Percentiles rank a stretch among this genome's conserved stretches.
phyloP scores from a whole-genome alignment of 768 basidiomycete species.

The Rhizopogon salebrosus region DNA sequence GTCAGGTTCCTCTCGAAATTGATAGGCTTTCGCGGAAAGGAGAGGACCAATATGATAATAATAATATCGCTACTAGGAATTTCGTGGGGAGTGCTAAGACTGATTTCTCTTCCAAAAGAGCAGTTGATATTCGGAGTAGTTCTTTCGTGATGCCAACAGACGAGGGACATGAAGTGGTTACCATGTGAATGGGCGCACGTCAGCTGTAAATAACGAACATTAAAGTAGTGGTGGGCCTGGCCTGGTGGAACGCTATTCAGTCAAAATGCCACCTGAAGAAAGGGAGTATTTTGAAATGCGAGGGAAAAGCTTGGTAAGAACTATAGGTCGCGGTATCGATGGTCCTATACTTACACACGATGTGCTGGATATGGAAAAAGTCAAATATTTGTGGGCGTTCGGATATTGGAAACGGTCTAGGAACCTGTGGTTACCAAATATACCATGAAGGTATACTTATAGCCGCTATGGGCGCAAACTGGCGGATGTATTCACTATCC shows the following conservation, averaged over 20 bases:
- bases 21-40: slow-evolving; percentile 30
- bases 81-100: background rate
- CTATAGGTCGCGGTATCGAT: slow-evolving; percentile 21
- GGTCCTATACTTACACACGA: slow-evolving; percentile 7
- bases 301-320: slow-evolving; percentile 12
- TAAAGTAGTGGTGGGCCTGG: background rate
- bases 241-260: slow-evolving; percentile 10
- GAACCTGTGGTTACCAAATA: slow-evolving; percentile 19
- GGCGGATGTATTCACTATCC: slow-evolving; percentile 16
- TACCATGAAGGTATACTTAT: slow-evolving; percentile 21
- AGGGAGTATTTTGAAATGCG: slow-evolving; percentile 6
- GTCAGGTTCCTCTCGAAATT: slow-evolving; percentile 18
- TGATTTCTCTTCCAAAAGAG: background rate
- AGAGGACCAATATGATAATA: slow-evolving; percentile 14
- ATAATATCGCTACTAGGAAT: slow-evolving; percentile 11
- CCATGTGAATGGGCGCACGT: slow-evolving; percentile 16
- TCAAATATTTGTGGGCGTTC: slow-evolving; percentile 16
- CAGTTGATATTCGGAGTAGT: background rate
- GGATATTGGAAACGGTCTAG: slow-evolving; percentile 25
- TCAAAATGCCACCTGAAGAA: slow-evolving; percentile 9
- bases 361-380: slow-evolving; percentile 2
- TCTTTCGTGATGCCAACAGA: background rate
- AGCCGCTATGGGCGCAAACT: slow-evolving; percentile 16
- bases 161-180: background rate
- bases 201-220: slow-evolving; percentile 11